Evolutionary conservation across 305 asterid genomes (phyloP).

Genomic region (Solanum hybrid): DNA sequence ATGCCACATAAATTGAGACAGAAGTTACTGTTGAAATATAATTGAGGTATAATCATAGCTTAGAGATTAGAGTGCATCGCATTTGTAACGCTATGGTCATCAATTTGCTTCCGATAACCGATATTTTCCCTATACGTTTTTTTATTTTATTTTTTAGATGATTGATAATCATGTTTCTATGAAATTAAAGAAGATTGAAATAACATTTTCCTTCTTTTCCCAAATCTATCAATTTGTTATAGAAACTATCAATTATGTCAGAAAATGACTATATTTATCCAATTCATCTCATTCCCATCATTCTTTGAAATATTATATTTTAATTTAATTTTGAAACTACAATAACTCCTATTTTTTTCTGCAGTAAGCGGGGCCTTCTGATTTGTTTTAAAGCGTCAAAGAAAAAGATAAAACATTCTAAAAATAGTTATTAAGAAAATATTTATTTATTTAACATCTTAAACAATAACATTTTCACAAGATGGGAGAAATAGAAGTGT

Average conservation of each 20-base stretch:
- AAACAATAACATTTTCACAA: background rate
- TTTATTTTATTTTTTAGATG: background rate
- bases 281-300: background rate
- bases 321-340: background rate
- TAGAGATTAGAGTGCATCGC: background rate
- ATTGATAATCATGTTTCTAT: no score
- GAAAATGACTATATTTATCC: background rate
- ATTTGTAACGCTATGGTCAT: background rate
- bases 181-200: background rate
- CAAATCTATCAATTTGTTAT: background rate
- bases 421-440: no score
- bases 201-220: background rate
- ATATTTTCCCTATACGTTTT: background rate
- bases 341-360: background rate
- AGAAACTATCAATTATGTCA: background rate
- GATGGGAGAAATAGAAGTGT: background rate
- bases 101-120: background rate
- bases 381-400: background rate
- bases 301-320: background rate
- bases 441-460: background rate
- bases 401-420: no score
- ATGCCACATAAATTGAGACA: background rate
- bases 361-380: background rate
- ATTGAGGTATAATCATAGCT: background rate
- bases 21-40: no score